Base-by-base conservation (phyloP, 108 stramenopile species). In the Cylindrotheca fusiformis region DNA sequence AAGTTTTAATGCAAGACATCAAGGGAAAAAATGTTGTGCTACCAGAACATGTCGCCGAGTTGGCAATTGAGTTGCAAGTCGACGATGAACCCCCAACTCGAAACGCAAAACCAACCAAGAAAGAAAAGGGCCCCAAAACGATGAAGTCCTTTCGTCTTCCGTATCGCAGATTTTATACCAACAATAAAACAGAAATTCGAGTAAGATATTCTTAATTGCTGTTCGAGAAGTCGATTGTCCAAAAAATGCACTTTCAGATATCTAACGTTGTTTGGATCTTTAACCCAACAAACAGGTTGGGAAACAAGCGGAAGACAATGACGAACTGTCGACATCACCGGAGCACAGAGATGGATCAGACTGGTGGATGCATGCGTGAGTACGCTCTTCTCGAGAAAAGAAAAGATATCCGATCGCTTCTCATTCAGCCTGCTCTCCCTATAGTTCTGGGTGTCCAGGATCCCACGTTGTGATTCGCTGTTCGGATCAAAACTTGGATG, bases 281-380 rank as follows among this genome's bases (percentile, higher is more conserved):
- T 62, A 18, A 26, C 29, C 28, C 24, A 20, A 14, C 26, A 12
- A 20, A 26, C 55, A 82, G 77, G 94, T 95, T 26, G 95, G 95
- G 21, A 89, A 89, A 33, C 75, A 82, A 58, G 91, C 95, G 33
- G 76, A 85, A 32, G 91, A 95, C 70, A 95, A 95, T 66, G 95
- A 95, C 57, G 74, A 75, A 60, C 71, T 95, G 8, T 84, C 91
- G 1, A 48, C 73, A 29, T 78, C 78, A 24, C 85, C 86, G 10
- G 55, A 90, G 68, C 87, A 91, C 59, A 75, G 95, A 31, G 84
- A 90, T 62, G 80, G 74, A 1, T 45, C 85, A 21, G 85, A 96
- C 62, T 93, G 90, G 90, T 96, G 95, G 95, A 87, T 91, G 77
- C 94, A 72, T 52, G 63, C 63, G 36, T 41, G 14, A 41, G 36